Base-by-base conservation (phyloP, 306 rosid species). In the Carpinus viminea region DNA sequence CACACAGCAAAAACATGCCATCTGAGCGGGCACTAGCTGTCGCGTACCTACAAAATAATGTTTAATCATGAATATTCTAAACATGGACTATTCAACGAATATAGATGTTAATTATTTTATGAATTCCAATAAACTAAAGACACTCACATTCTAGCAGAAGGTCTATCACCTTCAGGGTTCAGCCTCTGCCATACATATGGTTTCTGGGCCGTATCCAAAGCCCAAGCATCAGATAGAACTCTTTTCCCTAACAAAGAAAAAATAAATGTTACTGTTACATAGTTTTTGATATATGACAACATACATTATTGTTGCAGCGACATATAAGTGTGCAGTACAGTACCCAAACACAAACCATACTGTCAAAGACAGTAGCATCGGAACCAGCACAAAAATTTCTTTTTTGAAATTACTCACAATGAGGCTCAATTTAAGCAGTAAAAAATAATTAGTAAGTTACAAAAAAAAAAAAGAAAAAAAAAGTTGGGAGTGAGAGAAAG, bases 21-120 rank as follows among this genome's bases (percentile, higher is more conserved):
- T 96, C 99, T 82, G 99, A 89, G 70, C 99, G 99, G 59, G 98
- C 92, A 88, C 99, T 91, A 72, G 96, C 99, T 72, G 99, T 96
- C 28, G 98, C 99, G 51, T 96, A 96, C 99, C 99, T 96, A 86
- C 82, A 88, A 70, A 81, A 86, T 73, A 83, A 75, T 85, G 82
- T 72, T 76, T 55, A 74, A 45, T 78, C 57, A 69, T 26, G 60
- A 56, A 53, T 65, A 74, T 38, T 24, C 21, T 59, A 76, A 47
- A 48, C 28, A 21, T 52, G 34, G 34, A 62, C 51, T 3, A 21
- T 52, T 8, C 38, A 73, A 77, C 82, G 41, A 66, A 28, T 61
- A 65, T 18, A 31, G 73, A 74, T 64, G 20, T 45, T 20, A 72
- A 69, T 38, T 62, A 78, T 75, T 41, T 77, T 57, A 55, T 51